phyloP scores from a whole-genome alignment of 1,139 yeast species.

The Spencermartinsiella ligniputridi region DNA sequence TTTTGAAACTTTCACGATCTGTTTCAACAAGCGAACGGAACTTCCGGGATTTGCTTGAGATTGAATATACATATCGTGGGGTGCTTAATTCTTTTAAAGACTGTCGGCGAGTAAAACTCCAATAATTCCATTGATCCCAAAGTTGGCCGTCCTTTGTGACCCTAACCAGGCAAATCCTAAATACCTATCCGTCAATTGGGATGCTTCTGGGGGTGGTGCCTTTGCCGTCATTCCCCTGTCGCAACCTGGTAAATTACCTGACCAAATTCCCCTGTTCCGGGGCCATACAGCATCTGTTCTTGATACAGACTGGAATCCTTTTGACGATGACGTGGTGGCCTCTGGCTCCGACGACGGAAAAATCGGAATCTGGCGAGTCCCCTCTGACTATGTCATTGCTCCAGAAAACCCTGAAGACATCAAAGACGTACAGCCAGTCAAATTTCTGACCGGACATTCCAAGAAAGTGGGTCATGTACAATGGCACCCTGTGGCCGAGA shows the following conservation, averaged over 20 bases:
- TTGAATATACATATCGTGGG: no score
- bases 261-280: slow-evolving; percentile 83
- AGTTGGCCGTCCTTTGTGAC: no score
- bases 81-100: no score
- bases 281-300: slow-evolving; percentile 95
- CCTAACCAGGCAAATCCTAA: slow-evolving; percentile 60
- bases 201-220: slow-evolving; percentile 95
- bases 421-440: slow-evolving; percentile 65
- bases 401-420: slow-evolving; percentile 49
- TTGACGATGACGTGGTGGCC: slow-evolving; percentile 67
- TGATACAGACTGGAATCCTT: slow-evolving; percentile 93
- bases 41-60: no score
- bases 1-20: no score
- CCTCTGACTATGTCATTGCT: slow-evolving; percentile 69
- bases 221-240: slow-evolving; percentile 84
- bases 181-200: slow-evolving; percentile 86
- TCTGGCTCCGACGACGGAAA: slow-evolving; percentile 93
- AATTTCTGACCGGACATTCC: slow-evolving; percentile 74
- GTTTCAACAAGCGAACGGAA: no score
- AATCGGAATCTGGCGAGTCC: slow-evolving; percentile 81
- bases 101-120: no score
- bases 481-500: slow-evolving; percentile 83
- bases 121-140: no score
- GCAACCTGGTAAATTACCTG: slow-evolving; percentile 94
- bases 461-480: slow-evolving; percentile 92